Evolutionary conservation across 2,329 filamentous ascomycete species (phyloP).

Genomic region (Bipolaris zeicola): DNA sequence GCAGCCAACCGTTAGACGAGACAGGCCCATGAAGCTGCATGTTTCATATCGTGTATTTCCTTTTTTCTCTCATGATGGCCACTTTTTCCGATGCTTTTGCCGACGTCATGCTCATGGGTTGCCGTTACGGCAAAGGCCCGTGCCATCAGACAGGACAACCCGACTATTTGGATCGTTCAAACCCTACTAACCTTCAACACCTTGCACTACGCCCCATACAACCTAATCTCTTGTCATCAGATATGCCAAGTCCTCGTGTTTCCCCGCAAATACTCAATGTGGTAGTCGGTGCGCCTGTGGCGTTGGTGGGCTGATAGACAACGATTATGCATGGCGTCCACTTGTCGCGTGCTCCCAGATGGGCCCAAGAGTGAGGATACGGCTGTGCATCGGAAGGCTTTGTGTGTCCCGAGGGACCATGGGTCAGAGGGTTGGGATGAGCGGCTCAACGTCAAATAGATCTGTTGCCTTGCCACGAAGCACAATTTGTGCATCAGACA

Average conservation of each 20-base stretch:
- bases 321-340: slow-evolving; percentile 23
- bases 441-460: slow-evolving; percentile 12
- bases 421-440: slow-evolving; percentile 16
- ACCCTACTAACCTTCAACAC: slow-evolving; percentile 1
- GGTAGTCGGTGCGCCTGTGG: slow-evolving; percentile 20
- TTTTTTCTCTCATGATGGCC: not conserved
- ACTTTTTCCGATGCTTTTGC: slow-evolving; percentile 6
- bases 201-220: slow-evolving; percentile 15
- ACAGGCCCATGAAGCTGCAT: slow-evolving; percentile 9
- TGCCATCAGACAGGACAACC: slow-evolving; percentile 6
- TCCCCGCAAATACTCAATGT: slow-evolving; percentile 20
- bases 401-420: slow-evolving; percentile 20
- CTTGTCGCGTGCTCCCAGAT: slow-evolving; percentile 17
- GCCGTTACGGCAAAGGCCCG: slow-evolving; percentile 1
- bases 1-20: slow-evolving; percentile 5
- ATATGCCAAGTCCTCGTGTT: slow-evolving; percentile 4
- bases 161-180: slow-evolving; percentile 12
- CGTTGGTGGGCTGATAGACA: slow-evolving; percentile 17
- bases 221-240: slow-evolving; percentile 1
- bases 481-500: slow-evolving; percentile 1
- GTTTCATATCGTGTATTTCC: slow-evolving; percentile 14
- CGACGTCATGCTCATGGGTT: slow-evolving; percentile 11
- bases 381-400: slow-evolving; percentile 22
- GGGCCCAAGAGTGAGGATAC: slow-evolving; percentile 18
- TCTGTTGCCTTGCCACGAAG: slow-evolving; percentile 15